These are phyloP conservation scores for Coniochaeta sp. DNA, from an alignment of 2,329 filamentous ascomycete genomes.

Conservation along the genomic window DNA sequence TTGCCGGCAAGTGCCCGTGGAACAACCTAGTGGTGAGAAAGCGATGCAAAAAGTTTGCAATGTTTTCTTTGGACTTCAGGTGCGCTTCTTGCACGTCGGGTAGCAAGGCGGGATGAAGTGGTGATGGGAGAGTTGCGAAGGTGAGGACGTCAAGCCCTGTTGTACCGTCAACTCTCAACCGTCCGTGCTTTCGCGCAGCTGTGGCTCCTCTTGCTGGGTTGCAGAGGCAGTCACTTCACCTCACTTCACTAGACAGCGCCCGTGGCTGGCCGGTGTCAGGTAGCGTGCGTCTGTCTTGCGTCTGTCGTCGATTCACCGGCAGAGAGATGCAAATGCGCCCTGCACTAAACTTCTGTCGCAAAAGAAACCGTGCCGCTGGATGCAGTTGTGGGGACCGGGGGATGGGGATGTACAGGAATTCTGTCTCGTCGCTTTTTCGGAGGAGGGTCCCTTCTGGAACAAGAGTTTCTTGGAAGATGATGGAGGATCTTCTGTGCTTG, in stretches of 20 bases:
- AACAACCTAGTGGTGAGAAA: background rate
- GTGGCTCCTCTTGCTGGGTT: background rate
- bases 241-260: background rate
- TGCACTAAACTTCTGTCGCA: background rate
- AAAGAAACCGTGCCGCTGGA: background rate
- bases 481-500: background rate
- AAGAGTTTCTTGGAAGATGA: background rate
- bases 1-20: constrained; percentile 2
- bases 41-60: too few relatives aligned
- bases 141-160: background rate
- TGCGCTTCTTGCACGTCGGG: background rate
- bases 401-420: background rate
- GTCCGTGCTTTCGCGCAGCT: background rate
- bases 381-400: background rate
- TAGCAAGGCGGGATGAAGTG: background rate
- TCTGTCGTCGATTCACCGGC: background rate
- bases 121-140: background rate
- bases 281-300: constrained; percentile 1
- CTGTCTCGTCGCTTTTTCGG: background rate
- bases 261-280: background rate
- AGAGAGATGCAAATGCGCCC: background rate
- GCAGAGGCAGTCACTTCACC: background rate
- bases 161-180: constrained; percentile 1
- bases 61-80: background rate
- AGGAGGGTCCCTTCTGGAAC: too few relatives aligned